Evolutionary conservation across 2,329 filamentous ascomycete genomes (phyloP), one percentile per base, ranked within the genome.

Genomic region (Grosmannia penicillata): DNA sequence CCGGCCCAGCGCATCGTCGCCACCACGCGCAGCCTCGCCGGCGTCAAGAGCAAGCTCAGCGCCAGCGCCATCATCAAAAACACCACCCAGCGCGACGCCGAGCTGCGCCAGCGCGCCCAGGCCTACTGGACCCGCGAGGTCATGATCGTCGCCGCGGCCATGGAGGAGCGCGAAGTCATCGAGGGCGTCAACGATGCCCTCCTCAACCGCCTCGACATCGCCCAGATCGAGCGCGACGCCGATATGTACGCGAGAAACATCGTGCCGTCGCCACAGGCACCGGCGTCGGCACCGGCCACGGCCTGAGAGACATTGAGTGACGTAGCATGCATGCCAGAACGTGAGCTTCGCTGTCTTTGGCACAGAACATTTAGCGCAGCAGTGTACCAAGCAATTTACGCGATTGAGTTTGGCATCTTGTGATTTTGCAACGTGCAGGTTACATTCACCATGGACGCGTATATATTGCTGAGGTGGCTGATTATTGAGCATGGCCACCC

Each of bases 71-170:
- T 93, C 41, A 62, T 93, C 33, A 74, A 80, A 54, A 95, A 95
- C 61, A 83, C 84, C 3, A 70, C 82, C 14, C 65, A 80, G 40
- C 64, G 87, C 39, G 83, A 95, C 58, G 68, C 73, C 45, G 70
- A 70, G 31, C 60, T 95, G 55, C 73, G 86, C 42, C 65, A 58
- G 3, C 69, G 70, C 41, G 70, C 71, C 36, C 71, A 78, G 48
- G 68, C 65, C 14, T 95, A 95, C 59, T 96, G 89, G 89, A 62
- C 66, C 9, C 78, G 79, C 32, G 84, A 95, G 61, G 79, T 75
- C 7, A 63, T 70, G 37, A 56, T 84, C 23, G 84, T 82, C 70
- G 63, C 70, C 26, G 75, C 80, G 50, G 75, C 82, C 19, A 80
- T 93, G 70, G 81, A 86, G 62, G 81, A 89, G 45, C 68, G 75